Evolutionary conservation across 2,329 filamentous ascomycete genomes (phyloP), one percentile per base, ranked within the genome.

Genomic region (Talaromyces sp.): DNA sequence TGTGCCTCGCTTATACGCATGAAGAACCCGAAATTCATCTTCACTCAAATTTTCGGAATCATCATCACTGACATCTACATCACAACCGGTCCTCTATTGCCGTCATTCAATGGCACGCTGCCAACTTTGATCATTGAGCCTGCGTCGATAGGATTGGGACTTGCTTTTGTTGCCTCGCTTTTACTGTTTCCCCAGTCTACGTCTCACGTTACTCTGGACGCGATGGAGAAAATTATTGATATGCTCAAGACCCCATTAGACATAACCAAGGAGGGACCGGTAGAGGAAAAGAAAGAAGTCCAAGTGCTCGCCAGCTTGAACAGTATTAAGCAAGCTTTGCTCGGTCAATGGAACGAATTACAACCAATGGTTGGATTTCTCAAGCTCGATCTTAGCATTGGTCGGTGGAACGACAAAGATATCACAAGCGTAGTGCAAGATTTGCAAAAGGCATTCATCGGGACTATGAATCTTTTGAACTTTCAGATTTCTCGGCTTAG

Each of bases 181-280:
- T 64, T 85, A 3, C 73, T 85, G 52, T 84, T 85, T 62, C 83
- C 83, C 0, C 78, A 79, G 47, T 85, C 83, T 0, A 82, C 83
- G 0, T 83, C 82, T 0, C 78, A 79, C 27, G 72, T 77, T 2
- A 78, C 82, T 1, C 70, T 85, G 0, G 71, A 69, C 35, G 72
- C 67, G 33, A 73, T 73, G 66, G 73, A 73, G 63, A 70, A 67
- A 22, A 63, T 80, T 0, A 70, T 78, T 0, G 67, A 67, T 19
- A 63, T 73, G 3, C 63, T 73, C 0, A 74, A 71, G 66, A 66
- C 64, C 0, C 74, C 79, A 0, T 61, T 82, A 5, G 72, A 75
- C 2, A 66, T 71, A 2, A 80, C 78, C 0, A 37, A 24, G 6
- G 39, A 61, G 31, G 31, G 47, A 22, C 59, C 59, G 2, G 59